Conservation (phyloP, 345 rosid genomes). For the Ceriops zippeliana region DNA sequence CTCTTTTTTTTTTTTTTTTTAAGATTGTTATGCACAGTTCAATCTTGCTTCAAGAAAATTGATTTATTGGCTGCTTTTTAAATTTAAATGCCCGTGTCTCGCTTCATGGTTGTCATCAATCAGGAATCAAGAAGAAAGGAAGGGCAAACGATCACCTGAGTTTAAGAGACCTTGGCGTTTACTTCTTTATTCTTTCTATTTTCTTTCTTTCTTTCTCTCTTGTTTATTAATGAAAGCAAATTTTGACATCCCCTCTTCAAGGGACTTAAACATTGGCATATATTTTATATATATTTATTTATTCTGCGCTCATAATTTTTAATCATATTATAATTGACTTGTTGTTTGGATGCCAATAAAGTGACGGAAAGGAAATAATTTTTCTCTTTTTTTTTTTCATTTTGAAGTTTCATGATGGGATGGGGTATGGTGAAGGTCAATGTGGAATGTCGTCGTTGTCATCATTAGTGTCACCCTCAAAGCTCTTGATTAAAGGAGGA, state of each 20-base stretch:
- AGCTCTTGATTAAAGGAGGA: conserved; percentile 84
- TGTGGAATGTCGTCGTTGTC: conserved; percentile 42
- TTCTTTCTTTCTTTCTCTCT: not conserved
- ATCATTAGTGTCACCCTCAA: conserved; percentile 30
- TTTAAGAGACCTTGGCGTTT: too few relatives aligned
- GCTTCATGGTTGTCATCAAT: too few relatives aligned
- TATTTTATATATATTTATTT: not conserved
- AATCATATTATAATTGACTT: not conserved
- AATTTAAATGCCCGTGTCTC: too few relatives aligned
- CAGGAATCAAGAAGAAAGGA: too few relatives aligned
- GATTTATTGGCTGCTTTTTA: too few relatives aligned
- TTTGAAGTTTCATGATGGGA: conserved; percentile 61
- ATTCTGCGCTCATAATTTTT: not conserved
- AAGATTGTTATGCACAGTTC: too few relatives aligned
- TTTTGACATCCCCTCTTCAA: not conserved
- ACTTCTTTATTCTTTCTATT: not conserved
- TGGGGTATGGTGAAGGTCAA: conserved; percentile 33
- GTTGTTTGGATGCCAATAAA: not conserved
- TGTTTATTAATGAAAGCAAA: not conserved
- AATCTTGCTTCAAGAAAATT: too few relatives aligned
- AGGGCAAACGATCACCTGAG: too few relatives aligned
- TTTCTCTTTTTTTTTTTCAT: not conserved
- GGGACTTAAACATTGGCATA: not conserved
- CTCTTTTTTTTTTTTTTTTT: too few relatives aligned
- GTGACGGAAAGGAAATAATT: not conserved